Evolutionary conservation across 371 early-diverging fungal species (phyloP).

Genomic region (Syncephalastrum monosporum): DNA sequence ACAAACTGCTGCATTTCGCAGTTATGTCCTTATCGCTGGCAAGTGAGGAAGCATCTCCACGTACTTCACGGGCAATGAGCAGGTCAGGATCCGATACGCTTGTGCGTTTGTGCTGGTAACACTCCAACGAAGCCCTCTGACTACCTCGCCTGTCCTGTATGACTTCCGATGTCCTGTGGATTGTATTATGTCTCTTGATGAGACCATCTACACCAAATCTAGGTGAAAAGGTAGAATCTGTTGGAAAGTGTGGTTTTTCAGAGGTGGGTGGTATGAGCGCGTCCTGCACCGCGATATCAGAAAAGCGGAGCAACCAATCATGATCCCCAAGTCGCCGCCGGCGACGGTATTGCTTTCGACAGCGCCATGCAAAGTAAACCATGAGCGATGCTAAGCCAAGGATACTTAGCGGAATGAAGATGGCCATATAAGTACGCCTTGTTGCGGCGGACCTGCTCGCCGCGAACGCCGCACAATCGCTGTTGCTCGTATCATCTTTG

Average conservation of each 20-base stretch:
- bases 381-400: slow-evolving; percentile 3
- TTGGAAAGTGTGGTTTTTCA: background rate
- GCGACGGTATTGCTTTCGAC: slow-evolving; percentile 21
- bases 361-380: slow-evolving; percentile 11
- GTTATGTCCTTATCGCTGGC: too few species aligned
- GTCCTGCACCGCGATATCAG: background rate
- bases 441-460: slow-evolving; percentile 8
- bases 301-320: slow-evolving; percentile 44
- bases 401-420: slow-evolving; percentile 29
- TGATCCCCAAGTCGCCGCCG: slow-evolving; percentile 32
- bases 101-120: background rate
- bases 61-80: slow-evolving; percentile 4
- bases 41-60: background rate
- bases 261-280: slow-evolving; percentile 1
- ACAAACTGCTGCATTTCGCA: too few species aligned
- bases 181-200: too few species aligned
- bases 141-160: too few species aligned
- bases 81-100: slow-evolving; percentile 10
- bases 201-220: too few species aligned
- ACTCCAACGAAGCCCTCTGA: too few species aligned
- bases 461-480: slow-evolving; percentile 16
- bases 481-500: slow-evolving; percentile 16
- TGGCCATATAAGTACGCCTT: slow-evolving; percentile 21
- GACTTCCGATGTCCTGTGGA: too few species aligned
- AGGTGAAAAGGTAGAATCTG: too few species aligned